phyloP scores from a whole-genome alignment of 495 filamentous ascomycete species.

The Aspergillus indologenus region DNA sequence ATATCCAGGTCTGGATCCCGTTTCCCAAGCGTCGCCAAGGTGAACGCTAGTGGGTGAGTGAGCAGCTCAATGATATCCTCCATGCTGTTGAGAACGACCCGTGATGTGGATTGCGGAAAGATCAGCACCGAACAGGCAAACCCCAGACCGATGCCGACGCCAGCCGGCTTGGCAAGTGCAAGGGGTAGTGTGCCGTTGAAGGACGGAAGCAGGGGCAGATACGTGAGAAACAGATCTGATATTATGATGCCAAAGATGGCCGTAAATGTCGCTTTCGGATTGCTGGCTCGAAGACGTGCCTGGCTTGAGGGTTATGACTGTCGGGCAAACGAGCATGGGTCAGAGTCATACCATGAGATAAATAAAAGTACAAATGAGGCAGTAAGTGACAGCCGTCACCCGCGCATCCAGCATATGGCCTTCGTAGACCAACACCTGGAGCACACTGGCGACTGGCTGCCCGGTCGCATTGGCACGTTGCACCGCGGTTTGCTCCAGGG shows the following conservation, averaged over 20 bases:
- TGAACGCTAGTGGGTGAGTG: constrained; percentile 26
- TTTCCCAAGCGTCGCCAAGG: constrained; percentile 8
- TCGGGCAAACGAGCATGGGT: not conserved
- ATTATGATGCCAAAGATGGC: constrained; percentile 41
- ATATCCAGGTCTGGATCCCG: constrained; percentile 10
- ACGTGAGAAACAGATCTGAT: constrained; percentile 7
- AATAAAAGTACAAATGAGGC: constrained; percentile 34
- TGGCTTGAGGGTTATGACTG: constrained; percentile 4
- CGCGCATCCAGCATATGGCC: constrained; percentile 44
- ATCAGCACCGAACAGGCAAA: constrained; percentile 37
- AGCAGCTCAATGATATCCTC: constrained; percentile 31
- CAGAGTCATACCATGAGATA: constrained; percentile 31
- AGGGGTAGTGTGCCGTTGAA: constrained; percentile 40
- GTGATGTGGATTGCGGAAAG: constrained; percentile 41
- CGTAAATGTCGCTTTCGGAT: constrained; percentile 34
- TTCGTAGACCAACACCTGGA: constrained; percentile 30
- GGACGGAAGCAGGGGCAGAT: constrained; percentile 20
- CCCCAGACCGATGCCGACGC: constrained; percentile 38
- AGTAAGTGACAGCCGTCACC: constrained; percentile 35
- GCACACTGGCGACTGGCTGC: constrained; percentile 17
- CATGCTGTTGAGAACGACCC: constrained; percentile 32
- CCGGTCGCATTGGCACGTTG: constrained; percentile 36
- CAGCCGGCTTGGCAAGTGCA: constrained; percentile 34
- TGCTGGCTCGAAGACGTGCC: constrained; percentile 38
- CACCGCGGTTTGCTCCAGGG: constrained; percentile 31